Evolutionary conservation across 306 rosid genomes (phyloP).

Genomic region (Mimosa bimucronata): DNA sequence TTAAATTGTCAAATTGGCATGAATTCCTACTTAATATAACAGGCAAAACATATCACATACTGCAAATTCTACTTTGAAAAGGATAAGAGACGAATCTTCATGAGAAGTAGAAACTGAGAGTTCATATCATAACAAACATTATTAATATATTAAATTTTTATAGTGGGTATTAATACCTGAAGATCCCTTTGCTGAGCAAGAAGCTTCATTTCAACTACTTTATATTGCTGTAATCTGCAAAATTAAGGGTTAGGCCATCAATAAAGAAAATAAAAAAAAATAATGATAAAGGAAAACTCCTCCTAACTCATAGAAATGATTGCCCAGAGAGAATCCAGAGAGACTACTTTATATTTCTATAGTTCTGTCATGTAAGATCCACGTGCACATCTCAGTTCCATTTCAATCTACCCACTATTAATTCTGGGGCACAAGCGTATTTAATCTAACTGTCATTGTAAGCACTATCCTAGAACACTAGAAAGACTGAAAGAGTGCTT

Average conservation of each 20-base stretch:
- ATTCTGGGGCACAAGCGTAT: neutral
- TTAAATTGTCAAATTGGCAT: constrained; percentile 13
- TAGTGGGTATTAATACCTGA: constrained; percentile 57
- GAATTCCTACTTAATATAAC: neutral
- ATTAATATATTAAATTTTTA: neutral
- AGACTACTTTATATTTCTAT: too few relatives aligned
- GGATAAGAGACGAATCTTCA: neutral
- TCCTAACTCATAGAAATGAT: neutral
- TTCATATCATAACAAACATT: neutral
- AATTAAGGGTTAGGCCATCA: constrained; percentile 25
- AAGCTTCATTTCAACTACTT: constrained; percentile 95
- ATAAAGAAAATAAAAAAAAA: neutral
- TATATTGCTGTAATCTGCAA: constrained; percentile 95
- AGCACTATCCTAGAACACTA: neutral
- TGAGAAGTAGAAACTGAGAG: neutral
- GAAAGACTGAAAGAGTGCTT: neutral
- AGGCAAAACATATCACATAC: neutral
- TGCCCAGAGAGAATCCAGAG: neutral
- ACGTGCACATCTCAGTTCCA: neutral
- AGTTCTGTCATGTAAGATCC: neutral
- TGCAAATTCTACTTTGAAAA: constrained; percentile 29
- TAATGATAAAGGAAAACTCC: neutral
- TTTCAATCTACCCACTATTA: neutral
- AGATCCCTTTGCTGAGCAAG: constrained; percentile 98
- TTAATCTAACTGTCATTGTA: neutral